Evolutionary conservation across 331 rosid genomes (phyloP).

Genomic region (Pyracantha coccinea): DNA sequence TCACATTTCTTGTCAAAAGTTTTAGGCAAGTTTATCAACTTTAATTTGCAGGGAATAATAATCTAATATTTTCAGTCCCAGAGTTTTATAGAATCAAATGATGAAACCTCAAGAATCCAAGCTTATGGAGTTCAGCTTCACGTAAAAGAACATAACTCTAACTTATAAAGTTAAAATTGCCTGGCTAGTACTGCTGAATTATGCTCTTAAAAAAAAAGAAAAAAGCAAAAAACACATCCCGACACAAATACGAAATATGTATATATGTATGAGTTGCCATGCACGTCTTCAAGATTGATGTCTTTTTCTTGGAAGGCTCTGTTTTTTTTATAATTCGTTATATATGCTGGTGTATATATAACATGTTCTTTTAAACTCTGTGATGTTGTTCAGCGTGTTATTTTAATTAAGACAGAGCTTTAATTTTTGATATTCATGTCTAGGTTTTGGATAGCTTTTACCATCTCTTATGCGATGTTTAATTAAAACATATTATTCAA

Average conservation of each 20-base stretch:
- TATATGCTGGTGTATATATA: no score
- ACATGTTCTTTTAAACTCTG: no score
- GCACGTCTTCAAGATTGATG: no score
- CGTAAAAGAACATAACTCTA: conserved; percentile 17
- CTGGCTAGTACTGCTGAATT: not conserved
- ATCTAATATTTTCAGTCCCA: conserved; percentile 29
- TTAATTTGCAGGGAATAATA: conserved; percentile 32
- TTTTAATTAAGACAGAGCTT: no score
- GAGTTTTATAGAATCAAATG: conserved; percentile 26
- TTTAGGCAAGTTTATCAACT: not conserved
- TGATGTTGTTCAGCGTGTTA: no score
- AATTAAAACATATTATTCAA: no score
- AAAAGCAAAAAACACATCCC: not conserved
- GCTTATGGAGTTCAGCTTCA: conserved; percentile 57
- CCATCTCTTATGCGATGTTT: no score
- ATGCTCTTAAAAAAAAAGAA: not conserved
- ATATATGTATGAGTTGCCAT: no score
- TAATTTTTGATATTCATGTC: no score
- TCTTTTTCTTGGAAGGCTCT: no score
- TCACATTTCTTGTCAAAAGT: not conserved
- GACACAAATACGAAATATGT: not conserved
- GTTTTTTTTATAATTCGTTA: no score
- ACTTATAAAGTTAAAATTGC: not conserved
- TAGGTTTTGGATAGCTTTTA: no score
- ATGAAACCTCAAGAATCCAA: conserved; percentile 31